Base-by-base conservation (phyloP, 345 rosid genomes). In the Eucalyptus shirleyi region DNA sequence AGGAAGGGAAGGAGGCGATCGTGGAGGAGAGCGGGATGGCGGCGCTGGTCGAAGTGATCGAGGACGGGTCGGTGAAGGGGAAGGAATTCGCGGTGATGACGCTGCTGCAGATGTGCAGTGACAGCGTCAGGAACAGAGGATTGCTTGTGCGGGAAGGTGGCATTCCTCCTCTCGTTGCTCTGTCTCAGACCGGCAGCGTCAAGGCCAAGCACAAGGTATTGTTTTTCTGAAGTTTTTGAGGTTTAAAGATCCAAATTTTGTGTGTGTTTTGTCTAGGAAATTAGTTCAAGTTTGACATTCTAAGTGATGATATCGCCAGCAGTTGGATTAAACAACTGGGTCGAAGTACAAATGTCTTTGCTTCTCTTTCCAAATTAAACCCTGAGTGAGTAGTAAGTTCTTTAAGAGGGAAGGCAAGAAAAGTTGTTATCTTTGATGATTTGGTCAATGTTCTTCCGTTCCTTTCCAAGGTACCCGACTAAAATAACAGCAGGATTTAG, bases 61-160 rank as follows among this genome's bases (percentile, higher is more conserved):
- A 98, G 91, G 99, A 96, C 91, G 99, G 98, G 17, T 94, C 97
- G 11, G 92, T 89, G 34, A 97, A 96, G 90, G 99, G 98, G 90
- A 96, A 97, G 92, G 99, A 98, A 86, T 98, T 98, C 50, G 97
- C 99, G 1, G 96, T 96, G 83, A 89, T 94, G 90, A 96, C 98
- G 4, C 88, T 98, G 87, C 93, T 97, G 95, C 99, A 96, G 88
- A 90, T 98, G 90, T 97, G 99, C 89, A 86, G 93, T 42, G 99
- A 93, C 88, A 96, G 92, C 91, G 95, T 96, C 34, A 94, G 94
- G 89, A 97, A 96, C 88, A 96, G 98, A 40, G 97, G 98, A 12
- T 92, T 98, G 94, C 97, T 98, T 85, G 99, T 97, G 12, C 94
- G 98, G 86, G 99, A 98, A 96, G 99, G 99, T 10, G 99, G 98